Conservation (phyloP, 2,329 filamentous ascomycete genomes). For the Diaporthe humulicola region DNA sequence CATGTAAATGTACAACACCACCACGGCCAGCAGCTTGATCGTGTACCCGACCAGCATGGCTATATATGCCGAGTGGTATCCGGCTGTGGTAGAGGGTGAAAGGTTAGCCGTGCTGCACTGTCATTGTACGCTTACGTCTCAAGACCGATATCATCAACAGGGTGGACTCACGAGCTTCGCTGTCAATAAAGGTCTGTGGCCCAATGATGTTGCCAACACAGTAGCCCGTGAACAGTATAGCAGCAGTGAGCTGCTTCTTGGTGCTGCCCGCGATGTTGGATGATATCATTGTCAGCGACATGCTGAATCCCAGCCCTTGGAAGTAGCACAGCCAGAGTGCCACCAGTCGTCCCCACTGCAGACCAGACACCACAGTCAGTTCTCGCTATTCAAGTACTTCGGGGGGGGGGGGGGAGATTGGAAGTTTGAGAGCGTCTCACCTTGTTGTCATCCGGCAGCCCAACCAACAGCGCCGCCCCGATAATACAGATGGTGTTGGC, state of each 20-base stretch:
- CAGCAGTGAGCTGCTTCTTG: constrained; percentile 50
- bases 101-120: background rate
- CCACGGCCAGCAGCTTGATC: constrained; percentile 46
- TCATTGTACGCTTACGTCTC: background rate
- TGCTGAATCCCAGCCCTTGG: constrained; percentile 50
- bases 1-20: constrained; percentile 49
- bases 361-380: background rate
- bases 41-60: constrained; percentile 50
- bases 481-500: constrained; percentile 69
- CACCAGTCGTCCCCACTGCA: constrained; percentile 68
- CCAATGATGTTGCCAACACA: constrained; percentile 51
- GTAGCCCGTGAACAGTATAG: constrained; percentile 49
- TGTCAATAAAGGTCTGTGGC: constrained; percentile 50
- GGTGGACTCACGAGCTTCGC: constrained; percentile 56
- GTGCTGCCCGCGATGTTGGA: constrained; percentile 51
- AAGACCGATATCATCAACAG: background rate
- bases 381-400: no score
- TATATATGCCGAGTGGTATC: constrained; percentile 50
- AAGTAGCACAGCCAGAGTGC: constrained; percentile 64
- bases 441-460: constrained; percentile 62
- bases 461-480: constrained; percentile 64
- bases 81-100: constrained; percentile 38
- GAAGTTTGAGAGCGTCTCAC: constrained; percentile 38
- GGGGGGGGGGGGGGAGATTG: background rate
- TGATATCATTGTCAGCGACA: constrained; percentile 50